A percentile compares a stretch with the other conserved stretches of the same genome.
Conservation (phyloP, 2,329 filamentous ascomycete species). For the Cercospora brassicicola region DNA sequence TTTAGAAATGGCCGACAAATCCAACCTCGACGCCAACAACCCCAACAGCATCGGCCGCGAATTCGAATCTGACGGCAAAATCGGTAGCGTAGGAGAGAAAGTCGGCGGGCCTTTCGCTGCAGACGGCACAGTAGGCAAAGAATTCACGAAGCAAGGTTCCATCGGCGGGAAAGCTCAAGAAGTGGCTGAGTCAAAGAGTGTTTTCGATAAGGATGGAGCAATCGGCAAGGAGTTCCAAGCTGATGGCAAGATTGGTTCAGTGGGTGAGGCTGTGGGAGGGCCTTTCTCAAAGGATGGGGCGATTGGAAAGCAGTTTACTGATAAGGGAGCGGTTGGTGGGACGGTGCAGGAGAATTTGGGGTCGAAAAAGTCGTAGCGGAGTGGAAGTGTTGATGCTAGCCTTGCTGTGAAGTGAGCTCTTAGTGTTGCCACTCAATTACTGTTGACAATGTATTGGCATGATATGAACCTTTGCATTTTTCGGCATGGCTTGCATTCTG, state of each 20-base stretch:
- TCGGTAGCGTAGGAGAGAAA: conserved; percentile 7
- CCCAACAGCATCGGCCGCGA: not conserved
- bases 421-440: not conserved
- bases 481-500: not conserved
- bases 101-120: conserved; percentile 15
- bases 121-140: conserved; percentile 12
- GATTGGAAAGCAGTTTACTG: not conserved
- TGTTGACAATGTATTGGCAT: not conserved
- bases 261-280: conserved; percentile 2
- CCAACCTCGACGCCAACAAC: not conserved
- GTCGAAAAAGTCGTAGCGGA: not conserved
- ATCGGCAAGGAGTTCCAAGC: conserved; percentile 9
- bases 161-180: conserved; percentile 15
- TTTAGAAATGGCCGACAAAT: not conserved
- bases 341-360: conserved; percentile 9
- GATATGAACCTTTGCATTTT: not conserved
- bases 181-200: conserved; percentile 8
- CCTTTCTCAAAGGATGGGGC: not conserved
- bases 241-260: not conserved
- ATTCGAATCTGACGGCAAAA: conserved; percentile 13
- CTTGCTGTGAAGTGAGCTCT: not conserved
- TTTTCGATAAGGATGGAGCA: conserved; percentile 10
- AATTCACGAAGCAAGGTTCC: conserved; percentile 15
- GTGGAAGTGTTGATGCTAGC: not conserved
- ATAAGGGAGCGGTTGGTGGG: conserved; percentile 8